Evolutionary conservation across 2,329 filamentous ascomycete species (phyloP).

Genomic region (Cladophialophora exuberans): DNA sequence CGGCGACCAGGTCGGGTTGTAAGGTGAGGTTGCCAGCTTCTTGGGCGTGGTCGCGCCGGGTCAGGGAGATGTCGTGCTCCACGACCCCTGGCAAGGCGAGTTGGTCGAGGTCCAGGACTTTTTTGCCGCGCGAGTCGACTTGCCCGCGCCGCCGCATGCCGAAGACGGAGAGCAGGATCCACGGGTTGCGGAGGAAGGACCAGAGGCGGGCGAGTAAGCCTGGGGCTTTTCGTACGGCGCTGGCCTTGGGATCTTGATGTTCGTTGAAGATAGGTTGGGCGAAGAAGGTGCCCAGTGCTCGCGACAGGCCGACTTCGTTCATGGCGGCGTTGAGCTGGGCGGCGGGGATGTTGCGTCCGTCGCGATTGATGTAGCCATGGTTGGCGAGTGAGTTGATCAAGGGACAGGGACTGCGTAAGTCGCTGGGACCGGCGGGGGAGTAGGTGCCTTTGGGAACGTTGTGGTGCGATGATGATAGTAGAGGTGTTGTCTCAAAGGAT

Average conservation of each 20-base stretch:
- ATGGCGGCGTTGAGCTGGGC: slow-evolving; percentile 39
- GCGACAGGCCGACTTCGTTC: slow-evolving; percentile 42
- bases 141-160: slow-evolving; percentile 23
- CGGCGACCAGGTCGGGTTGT: not conserved
- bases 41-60: slow-evolving; percentile 31
- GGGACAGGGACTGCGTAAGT: slow-evolving; percentile 43
- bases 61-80: slow-evolving; percentile 33
- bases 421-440: slow-evolving; percentile 12
- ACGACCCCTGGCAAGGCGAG: slow-evolving; percentile 32
- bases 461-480: not conserved
- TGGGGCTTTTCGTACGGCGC: slow-evolving; percentile 13
- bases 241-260: slow-evolving; percentile 29
- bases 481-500: not conserved
- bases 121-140: not conserved
- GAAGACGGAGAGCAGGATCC: slow-evolving; percentile 18
- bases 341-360: slow-evolving; percentile 42
- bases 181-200: not conserved
- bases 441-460: not conserved
- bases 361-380: slow-evolving; percentile 45
- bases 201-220: slow-evolving; percentile 20
- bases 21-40: slow-evolving; percentile 18
- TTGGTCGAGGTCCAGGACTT: slow-evolving; percentile 26
- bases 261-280: slow-evolving; percentile 37
- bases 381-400: slow-evolving; percentile 47
- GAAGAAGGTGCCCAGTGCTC: slow-evolving; percentile 43